Base-by-base conservation (phyloP, 768 basidiomycete species). In the Hortiboletus flavorubellus region DNA sequence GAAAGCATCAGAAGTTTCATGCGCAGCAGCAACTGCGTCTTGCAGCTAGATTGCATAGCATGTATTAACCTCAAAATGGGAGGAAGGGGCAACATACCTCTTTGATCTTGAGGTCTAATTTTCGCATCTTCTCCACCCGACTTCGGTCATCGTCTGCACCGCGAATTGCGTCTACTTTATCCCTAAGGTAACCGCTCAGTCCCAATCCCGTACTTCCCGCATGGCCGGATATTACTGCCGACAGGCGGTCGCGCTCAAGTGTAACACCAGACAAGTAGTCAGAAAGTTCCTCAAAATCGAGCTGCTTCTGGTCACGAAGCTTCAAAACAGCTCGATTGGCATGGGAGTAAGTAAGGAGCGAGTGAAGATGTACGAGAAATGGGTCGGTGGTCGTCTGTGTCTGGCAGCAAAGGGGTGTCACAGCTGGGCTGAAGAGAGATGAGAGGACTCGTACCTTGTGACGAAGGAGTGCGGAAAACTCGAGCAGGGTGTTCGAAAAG, bases 251-350 rank as follows among this genome's bases (percentile, higher is more conserved):
- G 21, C 97, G 86, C 73, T 99, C 97, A 11, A 86, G 78, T 1
- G 92, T 93, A 43, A 98, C 86, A n/a, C 89, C 90, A 7, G 91
- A 90, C 12, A 99, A 79, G 71, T 98, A 98, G 49, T 93, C 91
- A 2, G 93, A 93, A 9, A 98, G 81, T 69, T 98, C 96, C 73
- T 99, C 97, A 59, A 98, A 96, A 68, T 99, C 97, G 52, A 98
- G 83, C 70, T 99, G 97, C 71, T 98, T 99, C 73, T 98, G 97
- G 69, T 98, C 97, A 43, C 97, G 86, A 31, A 97, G 80, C 72
- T 92, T 96, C 60, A 99, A 81, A 21, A 98, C 93, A n/a, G 89
- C 85, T 49, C 92, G 87, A 62, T 98, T 96, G 31, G 91, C 87
- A 67, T 93, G 86, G 2, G 93, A 92, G 72, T 98, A 98, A n/a